phyloP scores from a whole-genome alignment of 306 rosid genomes.

The Sicyos baderoa region DNA sequence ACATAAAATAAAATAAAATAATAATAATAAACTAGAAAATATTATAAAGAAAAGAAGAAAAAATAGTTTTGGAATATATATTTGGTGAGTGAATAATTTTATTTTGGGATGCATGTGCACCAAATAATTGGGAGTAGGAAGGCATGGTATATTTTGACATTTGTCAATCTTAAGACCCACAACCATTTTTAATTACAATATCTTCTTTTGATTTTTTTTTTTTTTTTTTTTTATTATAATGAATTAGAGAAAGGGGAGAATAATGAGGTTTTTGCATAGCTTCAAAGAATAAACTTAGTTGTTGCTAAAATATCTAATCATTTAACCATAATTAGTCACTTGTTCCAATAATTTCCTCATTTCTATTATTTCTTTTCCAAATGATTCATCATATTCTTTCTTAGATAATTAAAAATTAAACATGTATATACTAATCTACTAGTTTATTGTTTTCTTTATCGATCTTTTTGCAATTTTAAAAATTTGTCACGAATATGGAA shows the following conservation, averaged over 20 bases:
- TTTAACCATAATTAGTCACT: background rate
- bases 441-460: no score
- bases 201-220: background rate
- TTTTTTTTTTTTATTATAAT: no score
- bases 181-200: no score
- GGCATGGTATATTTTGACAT: background rate
- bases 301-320: background rate
- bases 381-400: no score
- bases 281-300: background rate
- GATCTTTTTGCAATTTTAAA: no score
- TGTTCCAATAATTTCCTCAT: background rate
- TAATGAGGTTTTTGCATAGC: background rate
- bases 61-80: conserved; percentile 8
- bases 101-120: conserved; percentile 3
- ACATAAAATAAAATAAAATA: background rate
- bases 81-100: background rate
- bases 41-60: background rate
- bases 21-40: background rate
- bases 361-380: background rate
- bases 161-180: background rate
- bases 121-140: conserved; percentile 7
- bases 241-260: no score
- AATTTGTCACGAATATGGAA: no score
- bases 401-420: no score
- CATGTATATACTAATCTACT: background rate